Evolutionary conservation across 208 protist genomes (phyloP).

Genomic region (Entamoeba histolytica): DNA sequence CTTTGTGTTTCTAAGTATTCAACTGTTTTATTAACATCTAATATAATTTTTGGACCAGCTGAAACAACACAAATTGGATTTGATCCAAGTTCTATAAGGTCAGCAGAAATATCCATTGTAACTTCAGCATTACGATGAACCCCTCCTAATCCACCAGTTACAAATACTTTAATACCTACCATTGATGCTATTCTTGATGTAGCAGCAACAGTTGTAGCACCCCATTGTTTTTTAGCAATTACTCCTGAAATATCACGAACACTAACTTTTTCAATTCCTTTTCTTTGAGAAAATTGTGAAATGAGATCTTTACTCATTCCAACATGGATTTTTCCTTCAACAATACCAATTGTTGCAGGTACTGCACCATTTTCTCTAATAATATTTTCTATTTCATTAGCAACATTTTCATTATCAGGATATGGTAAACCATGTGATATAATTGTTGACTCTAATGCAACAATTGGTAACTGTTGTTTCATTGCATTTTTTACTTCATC

Average conservation of each 20-base stretch:
- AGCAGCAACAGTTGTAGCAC: constrained; percentile 54
- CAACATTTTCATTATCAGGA: constrained; percentile 52
- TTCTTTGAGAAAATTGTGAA: constrained; percentile 11
- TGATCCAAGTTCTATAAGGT: constrained; percentile 53
- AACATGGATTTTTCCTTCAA: constrained; percentile 49
- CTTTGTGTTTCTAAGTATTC: constrained; percentile 31
- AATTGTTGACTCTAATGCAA: constrained; percentile 35
- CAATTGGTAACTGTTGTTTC: constrained; percentile 2
- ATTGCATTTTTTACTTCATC: neutral
- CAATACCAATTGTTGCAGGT: constrained; percentile 62
- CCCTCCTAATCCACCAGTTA: constrained; percentile 62
- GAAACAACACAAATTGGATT: constrained; percentile 50
- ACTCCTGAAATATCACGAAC: constrained; percentile 47
- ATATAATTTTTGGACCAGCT: constrained; percentile 60
- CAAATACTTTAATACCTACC: constrained; percentile 51
- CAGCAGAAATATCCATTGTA: constrained; percentile 52
- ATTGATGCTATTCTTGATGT: constrained; percentile 47
- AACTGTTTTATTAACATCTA: constrained; percentile 41
- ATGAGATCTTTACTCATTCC: constrained; percentile 37
- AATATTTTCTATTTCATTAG: constrained; percentile 42
- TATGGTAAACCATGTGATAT: constrained; percentile 51
- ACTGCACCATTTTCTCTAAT: constrained; percentile 47
- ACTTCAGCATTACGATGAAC: constrained; percentile 49
- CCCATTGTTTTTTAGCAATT: constrained; percentile 27
- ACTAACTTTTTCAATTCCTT: constrained; percentile 37